phyloP scores from a whole-genome alignment of 2,329 filamentous ascomycete genomes.

The Aureobasidium sp. region DNA sequence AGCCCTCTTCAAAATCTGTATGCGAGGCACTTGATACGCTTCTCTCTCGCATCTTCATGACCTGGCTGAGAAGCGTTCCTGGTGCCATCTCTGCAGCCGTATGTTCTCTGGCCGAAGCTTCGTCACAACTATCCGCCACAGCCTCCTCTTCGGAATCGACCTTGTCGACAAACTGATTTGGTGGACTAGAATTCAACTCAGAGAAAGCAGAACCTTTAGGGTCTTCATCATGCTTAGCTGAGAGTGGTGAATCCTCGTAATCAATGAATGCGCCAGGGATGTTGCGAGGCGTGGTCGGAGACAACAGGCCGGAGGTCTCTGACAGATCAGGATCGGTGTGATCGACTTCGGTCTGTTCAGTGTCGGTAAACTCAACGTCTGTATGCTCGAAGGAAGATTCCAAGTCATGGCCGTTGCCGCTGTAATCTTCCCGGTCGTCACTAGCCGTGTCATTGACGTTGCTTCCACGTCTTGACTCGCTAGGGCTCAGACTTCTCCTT shows the following conservation, averaged over 20 bases:
- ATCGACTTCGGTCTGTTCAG: neutral
- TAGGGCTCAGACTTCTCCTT: slow-evolving; percentile 25
- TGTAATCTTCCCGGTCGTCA: neutral
- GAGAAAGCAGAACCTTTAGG: neutral
- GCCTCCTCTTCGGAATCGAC: neutral
- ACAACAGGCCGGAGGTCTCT: neutral
- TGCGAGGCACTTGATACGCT: slow-evolving; percentile 26
- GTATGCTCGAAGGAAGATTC: slow-evolving; percentile 8
- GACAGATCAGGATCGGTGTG: neutral
- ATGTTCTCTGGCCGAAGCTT: neutral
- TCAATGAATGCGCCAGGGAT: slow-evolving; percentile 6
- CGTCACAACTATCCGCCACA: neutral
- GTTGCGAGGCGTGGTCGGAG: slow-evolving; percentile 1
- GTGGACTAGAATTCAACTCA: neutral
- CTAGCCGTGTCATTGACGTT: neutral
- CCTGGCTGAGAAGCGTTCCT: slow-evolving; percentile 20
- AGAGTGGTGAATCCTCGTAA: neutral
- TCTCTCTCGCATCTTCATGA: slow-evolving; percentile 28
- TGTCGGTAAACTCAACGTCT: neutral
- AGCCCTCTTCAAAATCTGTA: slow-evolving; percentile 28
- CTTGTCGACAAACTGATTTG: neutral
- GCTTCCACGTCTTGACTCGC: slow-evolving; percentile 1
- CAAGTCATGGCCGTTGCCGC: neutral
- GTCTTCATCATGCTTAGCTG: neutral
- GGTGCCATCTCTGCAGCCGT: neutral